These are phyloP conservation scores for Hyphopichia khmerensis DNA, from an alignment of 1,139 yeast species.

Conservation along the genomic window DNA sequence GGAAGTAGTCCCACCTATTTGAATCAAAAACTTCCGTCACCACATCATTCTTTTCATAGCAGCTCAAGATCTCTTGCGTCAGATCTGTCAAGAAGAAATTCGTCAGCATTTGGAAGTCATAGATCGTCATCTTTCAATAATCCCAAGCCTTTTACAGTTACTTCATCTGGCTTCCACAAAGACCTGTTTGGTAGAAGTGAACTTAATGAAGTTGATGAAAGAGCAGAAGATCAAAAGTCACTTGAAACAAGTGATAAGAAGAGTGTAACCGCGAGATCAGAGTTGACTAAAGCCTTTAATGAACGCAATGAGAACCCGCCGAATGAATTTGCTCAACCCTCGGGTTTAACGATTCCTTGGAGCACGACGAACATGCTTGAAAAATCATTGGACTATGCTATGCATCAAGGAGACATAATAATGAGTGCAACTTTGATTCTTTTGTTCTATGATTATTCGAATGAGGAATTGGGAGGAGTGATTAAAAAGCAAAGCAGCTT, in stretches of 20 bases:
- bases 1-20: constrained; percentile 14
- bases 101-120: constrained; percentile 6
- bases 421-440: constrained; percentile 61
- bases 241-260: constrained; percentile 5
- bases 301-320: constrained; percentile 10
- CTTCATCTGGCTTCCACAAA: background rate
- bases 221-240: constrained; percentile 7
- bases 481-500: constrained; percentile 28
- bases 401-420: constrained; percentile 64
- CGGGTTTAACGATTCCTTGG: constrained; percentile 27
- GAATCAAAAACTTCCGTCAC: constrained; percentile 9
- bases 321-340: background rate
- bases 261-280: constrained; percentile 18
- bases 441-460: constrained; percentile 46
- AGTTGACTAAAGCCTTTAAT: constrained; percentile 30
- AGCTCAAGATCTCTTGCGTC: constrained; percentile 14
- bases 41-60: constrained; percentile 1
- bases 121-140: constrained; percentile 1
- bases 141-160: background rate
- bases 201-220: constrained; percentile 13
- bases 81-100: constrained; percentile 21
- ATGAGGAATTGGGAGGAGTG: constrained; percentile 14
- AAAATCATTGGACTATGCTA: constrained; percentile 53
- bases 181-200: constrained; percentile 2
- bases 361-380: constrained; percentile 27